Base-by-base conservation (phyloP, 345 rosid genomes). In the Linum tenue region DNA sequence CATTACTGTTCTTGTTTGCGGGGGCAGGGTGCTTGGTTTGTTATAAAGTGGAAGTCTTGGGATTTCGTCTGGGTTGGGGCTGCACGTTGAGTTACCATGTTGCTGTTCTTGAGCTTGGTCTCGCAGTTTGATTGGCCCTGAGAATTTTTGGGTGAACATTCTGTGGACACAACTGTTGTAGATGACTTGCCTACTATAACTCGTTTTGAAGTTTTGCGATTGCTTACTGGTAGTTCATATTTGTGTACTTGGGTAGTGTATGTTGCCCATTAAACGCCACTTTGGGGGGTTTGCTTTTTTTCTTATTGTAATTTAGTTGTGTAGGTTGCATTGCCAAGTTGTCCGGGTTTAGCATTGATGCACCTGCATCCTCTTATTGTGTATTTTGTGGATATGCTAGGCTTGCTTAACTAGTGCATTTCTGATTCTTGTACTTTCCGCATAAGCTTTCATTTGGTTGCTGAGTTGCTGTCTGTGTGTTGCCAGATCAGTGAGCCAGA, bases 401-500 rank as follows among this genome's bases (percentile, higher is more conserved):
- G 12, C 39, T 35, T 17, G 40, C 6, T 48, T 7, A 7, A 36
- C 39, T 59, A 10, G 37, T 14, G 39, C 39, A 22, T 59, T 59
- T 22, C 39, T 22, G 17, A 16, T 36, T 62, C 50, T 11, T 62
- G 22, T 62, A 17, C 64, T 11, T 62, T 62, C 2, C 17, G 1
- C 12, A 12, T 22, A 5, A 11, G 7, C 9, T 38, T 39, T n/a
- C 31, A 37, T 67, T 71, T 2, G 63, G 36, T 79, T 66, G 73
- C 69, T 43, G 36, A n/a, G 40, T 53, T 73, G 59, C 53, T 48
- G 64, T 62, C 70, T 44, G 62, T 67, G 5, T 63, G 53, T 12
- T 76, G 67, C 66, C 80, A 92, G 98, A 95, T 92, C 69, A 89
- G 97, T 44, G 91, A 89, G 79, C 98, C 98, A 2, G 86, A 82